phyloP scores from a whole-genome alignment of 2,329 filamentous ascomycete genomes.

The Scedosporium minutisporum region DNA sequence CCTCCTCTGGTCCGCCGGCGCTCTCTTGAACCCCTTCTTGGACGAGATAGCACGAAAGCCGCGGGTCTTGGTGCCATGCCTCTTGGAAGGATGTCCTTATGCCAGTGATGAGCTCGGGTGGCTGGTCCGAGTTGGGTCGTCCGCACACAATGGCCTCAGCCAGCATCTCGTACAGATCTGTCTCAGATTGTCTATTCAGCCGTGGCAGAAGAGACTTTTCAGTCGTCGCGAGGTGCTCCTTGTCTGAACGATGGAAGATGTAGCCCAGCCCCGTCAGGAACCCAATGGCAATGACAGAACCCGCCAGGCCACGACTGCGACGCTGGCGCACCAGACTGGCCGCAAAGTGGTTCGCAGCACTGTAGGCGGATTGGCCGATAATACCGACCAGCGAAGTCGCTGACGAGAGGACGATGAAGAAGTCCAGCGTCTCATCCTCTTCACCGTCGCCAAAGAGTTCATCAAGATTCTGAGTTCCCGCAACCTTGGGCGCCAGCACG shows the following conservation, averaged over 20 bases:
- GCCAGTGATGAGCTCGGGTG: too few species aligned
- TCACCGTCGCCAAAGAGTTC: conserved; percentile 16
- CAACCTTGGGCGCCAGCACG: conserved; percentile 22
- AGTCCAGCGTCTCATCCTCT: conserved; percentile 16
- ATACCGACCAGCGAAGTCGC: conserved; percentile 17
- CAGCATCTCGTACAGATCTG: conserved; percentile 29
- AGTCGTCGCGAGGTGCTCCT: conserved; percentile 14
- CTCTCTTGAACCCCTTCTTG: too few species aligned
- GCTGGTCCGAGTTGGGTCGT: conserved; percentile 13
- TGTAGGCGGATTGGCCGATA: conserved; percentile 32
- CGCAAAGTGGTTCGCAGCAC: conserved; percentile 33
- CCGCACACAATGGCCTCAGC: conserved; percentile 29
- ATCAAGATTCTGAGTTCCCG: conserved; percentile 20
- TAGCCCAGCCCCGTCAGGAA: neutral
- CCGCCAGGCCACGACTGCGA: conserved; percentile 24
- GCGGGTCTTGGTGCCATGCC: too few species aligned
- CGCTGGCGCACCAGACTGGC: conserved; percentile 23
- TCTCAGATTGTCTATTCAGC: conserved; percentile 12
- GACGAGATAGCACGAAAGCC: too few species aligned
- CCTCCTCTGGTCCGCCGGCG: too few species aligned
- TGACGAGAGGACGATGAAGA: conserved; percentile 25
- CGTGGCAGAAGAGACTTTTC: conserved; percentile 11
- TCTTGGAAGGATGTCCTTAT: neutral
- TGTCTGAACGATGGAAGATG: neutral
- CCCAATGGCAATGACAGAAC: conserved; percentile 26